Base-by-base conservation (phyloP, 163 green algal species). In the Volvox carteri region DNA sequence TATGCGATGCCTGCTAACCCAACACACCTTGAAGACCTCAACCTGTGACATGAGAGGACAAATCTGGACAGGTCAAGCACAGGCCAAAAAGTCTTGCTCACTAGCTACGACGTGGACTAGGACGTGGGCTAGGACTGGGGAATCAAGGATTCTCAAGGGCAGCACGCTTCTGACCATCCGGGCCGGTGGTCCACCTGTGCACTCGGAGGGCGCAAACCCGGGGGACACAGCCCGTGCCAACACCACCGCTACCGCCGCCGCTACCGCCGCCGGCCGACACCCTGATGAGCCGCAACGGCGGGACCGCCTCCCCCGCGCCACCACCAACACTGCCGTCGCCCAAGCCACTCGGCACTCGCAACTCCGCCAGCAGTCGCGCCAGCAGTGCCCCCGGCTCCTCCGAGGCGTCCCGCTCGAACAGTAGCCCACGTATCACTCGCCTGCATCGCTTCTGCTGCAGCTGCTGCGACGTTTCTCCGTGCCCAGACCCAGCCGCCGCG, bases 321-420 rank as follows among this genome's bases (percentile, higher is more conserved):
- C 25, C 33, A 0, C 76, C 33, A 21, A 4, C 52, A 7, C 54
- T 52, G 50, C 54, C 18, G 16, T 37, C 12, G 16, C 44, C 33
- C 28, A 30, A 16, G 18, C 4, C 30, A 21, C 70, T 1, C 18
- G 9, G 41, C 41, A 21, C 70, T 41, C 41, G 33, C 48, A 84
- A 4, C 75, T 74, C 11, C 19, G n/a, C 18, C 79, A 87, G 18
- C 28, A 87, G 60, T 0, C n/a, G 42, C 21, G 3, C 14, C 42
- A 87, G 60, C 62, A 62, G 39, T 28, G 21, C 52, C 50, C 4
- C 21, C 50, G 76, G 48, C 16, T 58, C 50, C 76, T 72, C 70
- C 39, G 39, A 54, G 30, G 70, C 70, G 14, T 78, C 70, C 19
- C 41, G 70, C 79, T 87, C 79, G n/a, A 87, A 87, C 79, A 87